These are phyloP conservation scores for Asterionellopsis glacialis DNA, from an alignment of 108 stramenopile species.

Conservation along the genomic window DNA sequence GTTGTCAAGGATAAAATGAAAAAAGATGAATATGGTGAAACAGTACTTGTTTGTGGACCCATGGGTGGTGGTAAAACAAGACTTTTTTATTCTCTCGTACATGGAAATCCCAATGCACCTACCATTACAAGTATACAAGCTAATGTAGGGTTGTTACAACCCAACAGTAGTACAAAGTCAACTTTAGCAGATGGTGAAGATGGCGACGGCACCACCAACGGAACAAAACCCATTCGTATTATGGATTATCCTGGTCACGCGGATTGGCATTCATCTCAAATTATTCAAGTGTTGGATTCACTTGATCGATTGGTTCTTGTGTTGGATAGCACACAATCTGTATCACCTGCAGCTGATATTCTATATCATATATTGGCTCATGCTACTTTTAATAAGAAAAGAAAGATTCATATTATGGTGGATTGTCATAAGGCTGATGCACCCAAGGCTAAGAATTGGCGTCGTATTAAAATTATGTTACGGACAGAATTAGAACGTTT, in stretches of 20 bases:
- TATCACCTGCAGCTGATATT: slow-evolving; percentile 52
- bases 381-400: slow-evolving; percentile 1
- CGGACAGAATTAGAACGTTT: slow-evolving; percentile 74
- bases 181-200: background rate
- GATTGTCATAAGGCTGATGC: slow-evolving; percentile 60
- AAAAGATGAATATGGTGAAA: slow-evolving; percentile 11
- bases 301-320: slow-evolving; percentile 30
- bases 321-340: slow-evolving; percentile 64
- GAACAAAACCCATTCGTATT: slow-evolving; percentile 22
- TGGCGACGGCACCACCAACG: background rate
- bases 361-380: slow-evolving; percentile 37
- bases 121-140: slow-evolving; percentile 64
- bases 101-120: background rate
- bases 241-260: slow-evolving; percentile 75
- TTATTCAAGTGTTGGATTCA: background rate
- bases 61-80: slow-evolving; percentile 35
- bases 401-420: slow-evolving; percentile 33
- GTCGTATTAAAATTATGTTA: slow-evolving; percentile 67
- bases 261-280: background rate
- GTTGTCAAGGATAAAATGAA: slow-evolving; percentile 8
- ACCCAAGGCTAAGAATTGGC: slow-evolving; percentile 62
- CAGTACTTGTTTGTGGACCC: slow-evolving; percentile 42
- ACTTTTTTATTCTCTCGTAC: slow-evolving; percentile 31
- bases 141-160: slow-evolving; percentile 41
- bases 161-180: background rate